phyloP scores from a whole-genome alignment of 2,329 filamentous ascomycete genomes.

The Fusarium austroafricanum region DNA sequence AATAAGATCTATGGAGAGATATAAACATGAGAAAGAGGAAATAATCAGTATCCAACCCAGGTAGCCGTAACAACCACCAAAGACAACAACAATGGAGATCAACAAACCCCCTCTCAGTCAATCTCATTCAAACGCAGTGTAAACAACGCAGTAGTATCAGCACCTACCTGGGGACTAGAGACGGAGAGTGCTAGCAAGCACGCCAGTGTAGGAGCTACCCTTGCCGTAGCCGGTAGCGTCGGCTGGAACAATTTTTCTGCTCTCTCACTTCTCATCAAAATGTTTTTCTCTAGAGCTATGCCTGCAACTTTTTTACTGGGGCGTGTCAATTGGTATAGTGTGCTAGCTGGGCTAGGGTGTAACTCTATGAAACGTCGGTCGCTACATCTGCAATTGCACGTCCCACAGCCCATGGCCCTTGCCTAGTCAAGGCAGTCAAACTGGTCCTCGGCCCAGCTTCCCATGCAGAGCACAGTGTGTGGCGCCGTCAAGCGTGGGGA shows the following conservation, averaged over 20 bases:
- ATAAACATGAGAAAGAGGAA: neutral
- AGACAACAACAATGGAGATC: slow-evolving; percentile 29
- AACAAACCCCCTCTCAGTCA: slow-evolving; percentile 29
- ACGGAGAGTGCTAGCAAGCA: slow-evolving; percentile 36
- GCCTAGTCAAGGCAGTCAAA: slow-evolving; percentile 26
- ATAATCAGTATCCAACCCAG: neutral
- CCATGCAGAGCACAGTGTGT: slow-evolving; percentile 45
- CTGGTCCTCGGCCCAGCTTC: slow-evolving; percentile 43
- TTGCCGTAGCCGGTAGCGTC: slow-evolving; percentile 45
- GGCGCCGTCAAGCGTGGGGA: slow-evolving; percentile 42
- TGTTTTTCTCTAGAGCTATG: slow-evolving; percentile 6
- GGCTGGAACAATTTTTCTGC: slow-evolving; percentile 39
- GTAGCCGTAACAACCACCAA: slow-evolving; percentile 36
- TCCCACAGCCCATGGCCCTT: slow-evolving; percentile 24
- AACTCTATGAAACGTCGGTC: slow-evolving; percentile 40
- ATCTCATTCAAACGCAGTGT: slow-evolving; percentile 32
- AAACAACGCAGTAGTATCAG: slow-evolving; percentile 37
- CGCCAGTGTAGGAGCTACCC: slow-evolving; percentile 38
- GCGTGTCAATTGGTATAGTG: slow-evolving; percentile 20
- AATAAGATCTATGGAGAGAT: neutral
- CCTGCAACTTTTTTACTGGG: slow-evolving; percentile 13
- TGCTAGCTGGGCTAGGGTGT: slow-evolving; percentile 31
- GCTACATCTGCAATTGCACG: slow-evolving; percentile 16
- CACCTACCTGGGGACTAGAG: slow-evolving; percentile 25
- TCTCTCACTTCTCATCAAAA: neutral